phyloP scores from a whole-genome alignment of 176 grass and related monocot species.

The Juncus effusus region DNA sequence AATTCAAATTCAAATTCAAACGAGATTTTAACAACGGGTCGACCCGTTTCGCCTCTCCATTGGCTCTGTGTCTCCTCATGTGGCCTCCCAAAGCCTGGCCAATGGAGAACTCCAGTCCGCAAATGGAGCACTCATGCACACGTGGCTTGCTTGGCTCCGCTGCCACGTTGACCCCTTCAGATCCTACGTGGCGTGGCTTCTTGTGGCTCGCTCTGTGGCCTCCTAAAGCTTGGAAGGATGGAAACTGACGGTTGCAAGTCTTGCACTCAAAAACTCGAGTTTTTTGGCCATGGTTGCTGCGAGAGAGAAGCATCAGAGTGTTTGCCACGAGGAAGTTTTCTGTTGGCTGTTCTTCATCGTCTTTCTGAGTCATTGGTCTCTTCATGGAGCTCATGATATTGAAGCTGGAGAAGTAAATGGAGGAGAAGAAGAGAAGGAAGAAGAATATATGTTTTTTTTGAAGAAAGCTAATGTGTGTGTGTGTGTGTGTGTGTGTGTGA shows the following conservation, averaged over 20 bases:
- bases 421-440: background rate
- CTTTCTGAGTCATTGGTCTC: background rate
- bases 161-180: background rate
- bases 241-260: slow-evolving; percentile 35
- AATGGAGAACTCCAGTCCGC: slow-evolving; percentile 34
- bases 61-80: slow-evolving; percentile 32
- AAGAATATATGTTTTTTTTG: background rate
- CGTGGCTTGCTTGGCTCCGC: slow-evolving; percentile 7
- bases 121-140: slow-evolving; percentile 38
- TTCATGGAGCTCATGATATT: slow-evolving; percentile 18
- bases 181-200: background rate
- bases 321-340: slow-evolving; percentile 2
- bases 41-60: background rate
- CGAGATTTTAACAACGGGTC: background rate
- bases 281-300: background rate
- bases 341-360: background rate
- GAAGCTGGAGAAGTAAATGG: background rate
- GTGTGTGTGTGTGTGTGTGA: background rate
- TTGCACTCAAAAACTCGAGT: slow-evolving; percentile 35
- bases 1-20: slow-evolving; percentile 21
- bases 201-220: slow-evolving; percentile 37
- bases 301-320: slow-evolving; percentile 2
- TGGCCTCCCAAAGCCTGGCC: slow-evolving; percentile 27
- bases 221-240: slow-evolving; percentile 29
- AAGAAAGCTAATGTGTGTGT: background rate